A percentile compares a stretch with the other conserved stretches of the same genome.
Conservation (phyloP, 192 early-diverging fungal species). For the Coemansia sp. region DNA sequence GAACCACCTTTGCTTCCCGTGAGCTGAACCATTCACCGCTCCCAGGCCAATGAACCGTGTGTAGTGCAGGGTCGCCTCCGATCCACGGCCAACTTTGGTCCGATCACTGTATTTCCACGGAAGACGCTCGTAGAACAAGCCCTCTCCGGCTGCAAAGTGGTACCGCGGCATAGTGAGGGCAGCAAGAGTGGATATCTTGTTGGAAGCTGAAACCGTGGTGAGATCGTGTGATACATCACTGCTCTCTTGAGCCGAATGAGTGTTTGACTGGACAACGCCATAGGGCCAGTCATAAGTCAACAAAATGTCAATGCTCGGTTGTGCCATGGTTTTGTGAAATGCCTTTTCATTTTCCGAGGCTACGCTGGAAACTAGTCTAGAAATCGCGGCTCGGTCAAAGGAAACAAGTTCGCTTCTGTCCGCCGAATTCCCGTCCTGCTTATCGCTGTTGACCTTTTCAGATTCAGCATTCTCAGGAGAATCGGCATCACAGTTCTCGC, state of each 20-base stretch:
- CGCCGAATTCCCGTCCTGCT: background rate
- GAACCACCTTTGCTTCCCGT: constrained; percentile 81
- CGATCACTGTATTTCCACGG: constrained; percentile 64
- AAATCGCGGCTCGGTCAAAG: constrained; percentile 26
- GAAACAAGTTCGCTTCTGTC: background rate
- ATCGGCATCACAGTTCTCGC: background rate
- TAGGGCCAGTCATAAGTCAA: constrained; percentile 83
- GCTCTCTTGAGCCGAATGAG: constrained; percentile 12
- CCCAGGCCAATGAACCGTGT: constrained; percentile 87
- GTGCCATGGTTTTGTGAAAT: constrained; percentile 29
- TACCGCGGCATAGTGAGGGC: constrained; percentile 75
- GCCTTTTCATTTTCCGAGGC: constrained; percentile 43
- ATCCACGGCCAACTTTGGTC: constrained; percentile 21
- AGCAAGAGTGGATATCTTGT: constrained; percentile 45
- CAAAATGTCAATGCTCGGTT: constrained; percentile 70
- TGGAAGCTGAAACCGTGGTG: constrained; percentile 17
- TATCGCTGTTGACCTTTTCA: background rate
- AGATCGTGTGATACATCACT: background rate
- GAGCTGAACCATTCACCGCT: constrained; percentile 58
- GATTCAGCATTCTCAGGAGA: background rate
- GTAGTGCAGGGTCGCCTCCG: constrained; percentile 22
- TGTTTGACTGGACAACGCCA: constrained; percentile 26
- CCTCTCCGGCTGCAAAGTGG: constrained; percentile 76
- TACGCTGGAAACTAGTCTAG: constrained; percentile 25
- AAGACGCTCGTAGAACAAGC: constrained; percentile 79